A percentile compares a stretch with the other conserved stretches of the same genome.
Evolutionary conservation across 2,329 filamentous ascomycete species (phyloP).

Genomic region (Pseudocercospora ulei): DNA sequence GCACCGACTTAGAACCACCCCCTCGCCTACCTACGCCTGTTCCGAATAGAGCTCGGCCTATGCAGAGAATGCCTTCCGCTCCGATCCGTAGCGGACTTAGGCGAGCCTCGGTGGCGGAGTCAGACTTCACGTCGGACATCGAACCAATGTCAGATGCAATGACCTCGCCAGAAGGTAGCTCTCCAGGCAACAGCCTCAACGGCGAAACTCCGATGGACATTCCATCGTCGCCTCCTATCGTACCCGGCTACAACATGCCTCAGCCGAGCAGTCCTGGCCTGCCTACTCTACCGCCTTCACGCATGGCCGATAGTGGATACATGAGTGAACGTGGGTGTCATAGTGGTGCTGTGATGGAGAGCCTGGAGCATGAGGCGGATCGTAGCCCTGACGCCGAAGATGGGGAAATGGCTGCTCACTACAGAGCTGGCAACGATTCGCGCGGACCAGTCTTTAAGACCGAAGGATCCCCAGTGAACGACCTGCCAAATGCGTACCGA

Average conservation of each 20-base stretch:
- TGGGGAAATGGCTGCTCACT: slow-evolving; percentile 32
- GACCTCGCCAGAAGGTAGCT: slow-evolving; percentile 43
- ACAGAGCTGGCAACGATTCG: slow-evolving; percentile 25
- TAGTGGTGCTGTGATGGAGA: slow-evolving; percentile 58
- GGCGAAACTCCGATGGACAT: slow-evolving; percentile 65
- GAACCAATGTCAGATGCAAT: slow-evolving; percentile 37
- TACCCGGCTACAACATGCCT: slow-evolving; percentile 43
- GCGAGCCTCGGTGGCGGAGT: slow-evolving; percentile 29
- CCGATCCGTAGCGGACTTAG: slow-evolving; percentile 27
- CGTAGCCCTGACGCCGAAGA: slow-evolving; percentile 36
- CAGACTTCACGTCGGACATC: slow-evolving; percentile 29
- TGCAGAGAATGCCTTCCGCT: slow-evolving; percentile 28
- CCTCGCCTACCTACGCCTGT: slow-evolving; percentile 69
- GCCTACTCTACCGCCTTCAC: slow-evolving; percentile 42
- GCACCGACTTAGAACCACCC: slow-evolving; percentile 57
- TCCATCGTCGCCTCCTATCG: slow-evolving; percentile 79
- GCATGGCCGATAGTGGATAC: slow-evolving; percentile 60
- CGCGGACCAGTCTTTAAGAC: slow-evolving; percentile 26
- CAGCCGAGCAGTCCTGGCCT: slow-evolving; percentile 66
- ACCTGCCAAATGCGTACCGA: slow-evolving; percentile 15
- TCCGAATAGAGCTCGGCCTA: slow-evolving; percentile 43
- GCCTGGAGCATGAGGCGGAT: slow-evolving; percentile 50
- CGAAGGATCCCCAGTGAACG: slow-evolving; percentile 21
- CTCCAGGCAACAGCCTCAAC: slow-evolving; percentile 38
- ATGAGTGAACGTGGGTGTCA: slow-evolving; percentile 46